Base-by-base conservation (phyloP, 768 basidiomycete genomes). In the Russula sp. region DNA sequence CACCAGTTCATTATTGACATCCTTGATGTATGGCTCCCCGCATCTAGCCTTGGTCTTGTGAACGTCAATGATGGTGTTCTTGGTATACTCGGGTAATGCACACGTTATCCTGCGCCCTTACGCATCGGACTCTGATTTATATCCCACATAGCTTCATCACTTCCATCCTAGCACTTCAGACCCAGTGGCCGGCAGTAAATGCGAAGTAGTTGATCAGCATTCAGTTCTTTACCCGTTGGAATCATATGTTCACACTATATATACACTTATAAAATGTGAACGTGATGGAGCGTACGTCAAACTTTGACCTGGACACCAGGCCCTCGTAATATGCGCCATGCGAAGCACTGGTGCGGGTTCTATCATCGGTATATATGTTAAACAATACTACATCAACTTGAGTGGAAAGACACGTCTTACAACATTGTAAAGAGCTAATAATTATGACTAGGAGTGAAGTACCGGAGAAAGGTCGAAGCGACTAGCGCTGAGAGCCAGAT, bases 11-110 rank as follows among this genome's bases (percentile, higher is more conserved):
- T 87, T 58, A 84, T 90, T 61, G 97, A 99, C 72, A 69, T 83
- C 20, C 77, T 94, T 60, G 97, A 99, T 71, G 73, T 93, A 61
- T 95, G 88, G 85, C 84, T 95, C 68, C 97, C 97, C 6, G 89
- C 93, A 7, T 86, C 87, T 20, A 87, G 82, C 60, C 79, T 94
- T 43, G 90, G 88, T 16, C 75, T 90, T 56, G 79, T 86, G 65
- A 81, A 82, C 66, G 68, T 95, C 66, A 92, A 88, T 70, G 97
- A 98, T 63, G 95, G 96, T 29, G 69, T 83, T 20, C 75, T 96
- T 34, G 96, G 97, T 58, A 77, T 90, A 60, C 80, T 90, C 65
- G 97, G 96, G 92, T 96, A 63, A 69, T 82, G 75, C 18, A 11
- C 63, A 50, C 70, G 25, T 72, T 49, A n/a, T 29, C 29, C 7